A percentile compares a stretch with the other conserved stretches of the same genome.
Evolutionary conservation across 768 basidiomycete species (phyloP).

Genomic region (Artomyces pyxidatus): DNA sequence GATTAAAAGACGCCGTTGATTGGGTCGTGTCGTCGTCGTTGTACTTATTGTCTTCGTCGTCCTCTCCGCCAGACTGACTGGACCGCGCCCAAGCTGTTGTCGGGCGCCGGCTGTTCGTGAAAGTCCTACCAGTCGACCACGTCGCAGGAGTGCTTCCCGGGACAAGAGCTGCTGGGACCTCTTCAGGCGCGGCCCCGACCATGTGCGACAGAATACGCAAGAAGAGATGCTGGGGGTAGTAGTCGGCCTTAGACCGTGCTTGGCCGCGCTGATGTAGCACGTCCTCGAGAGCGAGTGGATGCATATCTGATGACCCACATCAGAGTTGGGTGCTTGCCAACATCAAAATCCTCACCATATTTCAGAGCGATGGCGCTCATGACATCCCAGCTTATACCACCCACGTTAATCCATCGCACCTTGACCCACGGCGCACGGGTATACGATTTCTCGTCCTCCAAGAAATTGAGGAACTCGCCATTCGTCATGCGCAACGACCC

Average conservation of each 20-base stretch:
- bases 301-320: constrained; percentile 37
- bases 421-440: constrained; percentile 52
- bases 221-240: constrained; percentile 65
- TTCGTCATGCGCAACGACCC: constrained; percentile 52
- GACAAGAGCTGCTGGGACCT: neutral
- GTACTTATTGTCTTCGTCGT: constrained; percentile 19
- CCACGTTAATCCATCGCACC: constrained; percentile 70
- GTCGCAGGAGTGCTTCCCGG: neutral
- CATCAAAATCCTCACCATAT: constrained; percentile 37
- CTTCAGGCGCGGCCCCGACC: constrained; percentile 22
- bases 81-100: constrained; percentile 23
- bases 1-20: constrained; percentile 16
- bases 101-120: constrained; percentile 27
- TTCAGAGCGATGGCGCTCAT: constrained; percentile 58
- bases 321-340: neutral
- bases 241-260: constrained; percentile 59
- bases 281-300: constrained; percentile 68
- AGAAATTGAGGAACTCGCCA: constrained; percentile 47
- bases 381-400: constrained; percentile 64
- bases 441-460: constrained; percentile 37
- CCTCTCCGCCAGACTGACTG: constrained; percentile 10
- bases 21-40: constrained; percentile 20
- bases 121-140: constrained; percentile 6
- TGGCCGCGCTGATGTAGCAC: constrained; percentile 46
- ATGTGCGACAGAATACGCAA: constrained; percentile 60